Conservation (phyloP, 306 rosid species). For the Lathyrus aphaca region DNA sequence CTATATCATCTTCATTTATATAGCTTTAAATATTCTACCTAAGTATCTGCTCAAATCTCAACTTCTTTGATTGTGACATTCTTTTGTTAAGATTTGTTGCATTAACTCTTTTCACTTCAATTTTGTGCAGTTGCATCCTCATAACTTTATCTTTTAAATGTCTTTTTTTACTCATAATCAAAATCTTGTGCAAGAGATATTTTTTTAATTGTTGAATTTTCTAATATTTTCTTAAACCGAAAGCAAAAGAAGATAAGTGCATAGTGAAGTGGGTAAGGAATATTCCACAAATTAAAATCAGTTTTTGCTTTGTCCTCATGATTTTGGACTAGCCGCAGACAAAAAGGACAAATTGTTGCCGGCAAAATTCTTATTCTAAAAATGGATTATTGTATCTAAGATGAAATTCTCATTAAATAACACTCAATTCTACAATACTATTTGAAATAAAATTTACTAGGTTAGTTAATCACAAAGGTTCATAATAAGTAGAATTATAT, state of each 20-base stretch:
- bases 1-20: background rate
- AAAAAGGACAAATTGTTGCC: conserved; percentile 8
- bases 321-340: background rate
- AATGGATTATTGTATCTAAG: background rate
- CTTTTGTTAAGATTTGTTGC: background rate
- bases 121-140: background rate
- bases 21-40: conserved; percentile 52
- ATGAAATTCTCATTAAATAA: background rate
- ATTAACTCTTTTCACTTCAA: background rate
- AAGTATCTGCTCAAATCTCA: conserved; percentile 39
- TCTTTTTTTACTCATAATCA: no score
- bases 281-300: background rate
- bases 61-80: conserved; percentile 33
- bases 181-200: no score
- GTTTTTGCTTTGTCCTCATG: background rate
- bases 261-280: conserved; percentile 2
- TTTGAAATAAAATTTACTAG: no score
- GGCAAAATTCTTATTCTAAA: conserved; percentile 10
- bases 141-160: no score
- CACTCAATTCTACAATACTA: background rate
- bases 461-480: no score
- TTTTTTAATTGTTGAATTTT: no score
- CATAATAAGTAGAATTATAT: no score
- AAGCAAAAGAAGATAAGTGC: no score
- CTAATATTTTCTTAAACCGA: no score